A percentile compares a stretch with the other conserved stretches of the same genome.
phyloP scores from a whole-genome alignment of 495 filamentous ascomycete species.

The Rhizodiscina lignyota region DNA sequence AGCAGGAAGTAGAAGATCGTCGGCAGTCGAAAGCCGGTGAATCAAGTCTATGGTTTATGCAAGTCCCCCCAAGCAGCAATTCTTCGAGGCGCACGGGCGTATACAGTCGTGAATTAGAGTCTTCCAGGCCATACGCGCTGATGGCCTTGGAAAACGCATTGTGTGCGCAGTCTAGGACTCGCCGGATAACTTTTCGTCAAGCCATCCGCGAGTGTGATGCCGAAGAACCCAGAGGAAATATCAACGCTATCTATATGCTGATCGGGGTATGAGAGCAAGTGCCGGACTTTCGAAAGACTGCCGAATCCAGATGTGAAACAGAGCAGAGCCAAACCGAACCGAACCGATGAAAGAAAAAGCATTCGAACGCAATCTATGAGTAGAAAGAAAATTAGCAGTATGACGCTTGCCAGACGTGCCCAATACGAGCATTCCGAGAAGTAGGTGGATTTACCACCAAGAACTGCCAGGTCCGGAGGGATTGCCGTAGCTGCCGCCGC shows the following conservation, averaged over 20 bases:
- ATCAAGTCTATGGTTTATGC: constrained; percentile 13
- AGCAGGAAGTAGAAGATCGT: constrained; percentile 10
- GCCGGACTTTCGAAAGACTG: constrained; percentile 25
- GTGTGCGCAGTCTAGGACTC: too few species aligned
- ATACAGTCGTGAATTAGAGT: constrained; percentile 35
- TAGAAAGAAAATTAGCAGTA: constrained; percentile 4
- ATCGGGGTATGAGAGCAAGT: constrained; percentile 34
- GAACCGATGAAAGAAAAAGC: constrained; percentile 5
- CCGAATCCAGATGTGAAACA: too few species aligned
- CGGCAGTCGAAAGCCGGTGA: constrained; percentile 15
- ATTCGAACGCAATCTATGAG: constrained; percentile 1
- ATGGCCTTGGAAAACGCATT: too few species aligned
- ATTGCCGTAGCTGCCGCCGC: constrained; percentile 48
- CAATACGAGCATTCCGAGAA: too few species aligned
- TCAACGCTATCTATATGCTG: constrained; percentile 71
- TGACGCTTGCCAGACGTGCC: too few species aligned
- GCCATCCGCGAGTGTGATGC: too few species aligned
- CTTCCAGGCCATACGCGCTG: too few species aligned
- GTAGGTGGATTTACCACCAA: constrained; percentile 99
- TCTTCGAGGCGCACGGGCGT: constrained; percentile 8
- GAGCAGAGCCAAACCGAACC: constrained; percentile 15
- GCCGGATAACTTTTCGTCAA: too few species aligned
- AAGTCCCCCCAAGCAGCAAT: constrained; percentile 14
- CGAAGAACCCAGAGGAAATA: constrained; percentile 37
- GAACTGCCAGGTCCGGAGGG: constrained; percentile 68